A percentile compares a stretch with the other conserved stretches of the same genome.
phyloP scores from a whole-genome alignment of 192 early-diverging fungal genomes.

The Rhizophagus sp. region DNA sequence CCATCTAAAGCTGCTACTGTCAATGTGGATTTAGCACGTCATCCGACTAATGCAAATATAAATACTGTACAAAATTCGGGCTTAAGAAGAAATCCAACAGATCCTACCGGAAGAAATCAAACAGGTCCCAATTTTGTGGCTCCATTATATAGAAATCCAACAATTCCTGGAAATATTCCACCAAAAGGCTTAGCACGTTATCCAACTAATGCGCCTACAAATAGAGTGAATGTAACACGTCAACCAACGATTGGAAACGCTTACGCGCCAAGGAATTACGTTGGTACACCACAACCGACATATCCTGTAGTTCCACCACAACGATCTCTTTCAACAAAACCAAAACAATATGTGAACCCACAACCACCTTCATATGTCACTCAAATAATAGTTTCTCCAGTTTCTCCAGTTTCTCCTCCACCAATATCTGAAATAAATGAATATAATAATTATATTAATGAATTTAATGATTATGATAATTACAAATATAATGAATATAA shows the following conservation, averaged over 20 bases:
- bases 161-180: neutral
- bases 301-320: neutral
- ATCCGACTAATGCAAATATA: neutral
- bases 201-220: neutral
- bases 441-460: neutral
- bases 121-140: neutral
- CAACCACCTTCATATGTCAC: neutral
- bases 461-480: neutral
- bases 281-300: neutral
- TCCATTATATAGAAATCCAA: neutral
- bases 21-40: neutral
- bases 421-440: neutral
- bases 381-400: neutral
- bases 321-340: neutral
- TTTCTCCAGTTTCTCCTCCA: neutral
- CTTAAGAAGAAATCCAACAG: neutral
- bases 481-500: no score
- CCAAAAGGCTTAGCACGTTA: neutral
- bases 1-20: neutral
- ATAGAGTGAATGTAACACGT: neutral
- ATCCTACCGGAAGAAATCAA: neutral
- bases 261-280: neutral
- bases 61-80: neutral
- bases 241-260: neutral
- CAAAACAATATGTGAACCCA: neutral